Conservation (phyloP, 2,329 filamentous ascomycete species). For the Fusarium pseudonygamai region DNA sequence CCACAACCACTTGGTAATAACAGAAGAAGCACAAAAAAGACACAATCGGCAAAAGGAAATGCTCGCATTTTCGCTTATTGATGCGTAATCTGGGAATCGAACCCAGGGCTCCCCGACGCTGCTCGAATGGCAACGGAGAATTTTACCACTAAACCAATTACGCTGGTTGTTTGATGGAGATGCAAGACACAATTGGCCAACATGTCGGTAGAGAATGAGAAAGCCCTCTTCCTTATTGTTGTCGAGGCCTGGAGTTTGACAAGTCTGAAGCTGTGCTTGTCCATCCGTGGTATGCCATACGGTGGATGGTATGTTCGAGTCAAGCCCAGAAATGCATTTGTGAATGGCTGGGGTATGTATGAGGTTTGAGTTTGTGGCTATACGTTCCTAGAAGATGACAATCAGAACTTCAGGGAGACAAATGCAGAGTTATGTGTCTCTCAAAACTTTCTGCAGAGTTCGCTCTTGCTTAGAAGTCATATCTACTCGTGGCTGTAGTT, state of each 20-base stretch:
- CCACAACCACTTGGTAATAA: not conserved
- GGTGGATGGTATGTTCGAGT: fast-evolving
- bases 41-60: not conserved
- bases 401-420: not conserved
- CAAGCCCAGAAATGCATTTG: not conserved
- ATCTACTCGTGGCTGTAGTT: not conserved
- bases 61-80: fast-evolving
- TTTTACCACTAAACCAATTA: constrained; percentile 40
- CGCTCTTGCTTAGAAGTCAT: fast-evolving
- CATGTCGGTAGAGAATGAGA: fast-evolving
- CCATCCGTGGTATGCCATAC: too few species aligned
- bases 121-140: constrained; percentile 35
- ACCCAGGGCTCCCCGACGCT: constrained; percentile 33
- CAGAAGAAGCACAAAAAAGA: not conserved
- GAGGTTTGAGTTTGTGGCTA: not conserved
- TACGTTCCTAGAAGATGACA: not conserved
- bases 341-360: fast-evolving
- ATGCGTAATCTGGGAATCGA: constrained; percentile 38
- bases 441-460: not conserved
- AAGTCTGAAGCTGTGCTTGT: too few species aligned
- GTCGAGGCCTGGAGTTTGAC: not conserved
- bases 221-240: not conserved
- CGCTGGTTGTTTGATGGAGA: constrained; percentile 6
- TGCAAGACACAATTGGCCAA: fast-evolving
- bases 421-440: not conserved